Conservation (phyloP, 805 yeast species). For the Limtongozyma cylindracea region DNA sequence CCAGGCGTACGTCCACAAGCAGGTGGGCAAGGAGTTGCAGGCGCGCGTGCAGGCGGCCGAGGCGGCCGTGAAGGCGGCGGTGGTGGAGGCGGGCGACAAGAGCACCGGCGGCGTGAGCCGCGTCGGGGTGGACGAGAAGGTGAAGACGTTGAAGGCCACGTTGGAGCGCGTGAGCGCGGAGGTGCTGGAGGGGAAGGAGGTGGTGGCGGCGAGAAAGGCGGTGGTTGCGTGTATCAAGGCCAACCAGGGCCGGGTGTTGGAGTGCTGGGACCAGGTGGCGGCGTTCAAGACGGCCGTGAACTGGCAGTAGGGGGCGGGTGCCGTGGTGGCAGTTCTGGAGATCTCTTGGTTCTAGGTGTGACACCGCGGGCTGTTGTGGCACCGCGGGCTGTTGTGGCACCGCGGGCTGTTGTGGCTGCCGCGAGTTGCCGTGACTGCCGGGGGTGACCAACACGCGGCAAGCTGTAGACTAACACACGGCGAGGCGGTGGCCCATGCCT, state of each 20-base stretch:
- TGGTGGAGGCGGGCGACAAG: constrained; percentile 15
- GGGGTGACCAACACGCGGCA: no score
- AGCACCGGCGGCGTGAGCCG: constrained; percentile 10
- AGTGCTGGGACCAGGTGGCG: constrained; percentile 67
- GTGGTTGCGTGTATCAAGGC: constrained; percentile 36
- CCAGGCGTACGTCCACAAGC: constrained; percentile 37
- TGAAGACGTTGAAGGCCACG: constrained; percentile 8
- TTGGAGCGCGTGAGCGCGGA: constrained; percentile 9
- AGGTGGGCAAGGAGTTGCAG: constrained; percentile 30
- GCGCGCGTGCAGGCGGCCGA: constrained; percentile 26
- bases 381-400: no score
- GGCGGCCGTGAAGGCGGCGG: constrained; percentile 21
- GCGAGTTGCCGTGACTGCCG: no score
- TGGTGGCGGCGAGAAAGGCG: constrained; percentile 18
- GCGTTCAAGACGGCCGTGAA: constrained; percentile 34
- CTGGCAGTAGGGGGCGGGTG: constrained; percentile 16
- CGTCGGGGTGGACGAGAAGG: constrained; percentile 13
- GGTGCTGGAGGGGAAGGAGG: constrained; percentile 10
- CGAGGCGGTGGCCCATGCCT: neutral
- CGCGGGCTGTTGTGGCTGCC: no score
- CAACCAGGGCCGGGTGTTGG: constrained; percentile 38
- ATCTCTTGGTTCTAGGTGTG: no score
- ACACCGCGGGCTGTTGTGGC: no score
- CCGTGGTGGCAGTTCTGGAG: no score
- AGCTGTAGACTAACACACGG: no score